These are phyloP conservation scores for Rosa lucieae DNA, from an alignment of 306 rosid genomes.

Conservation along the genomic window DNA sequence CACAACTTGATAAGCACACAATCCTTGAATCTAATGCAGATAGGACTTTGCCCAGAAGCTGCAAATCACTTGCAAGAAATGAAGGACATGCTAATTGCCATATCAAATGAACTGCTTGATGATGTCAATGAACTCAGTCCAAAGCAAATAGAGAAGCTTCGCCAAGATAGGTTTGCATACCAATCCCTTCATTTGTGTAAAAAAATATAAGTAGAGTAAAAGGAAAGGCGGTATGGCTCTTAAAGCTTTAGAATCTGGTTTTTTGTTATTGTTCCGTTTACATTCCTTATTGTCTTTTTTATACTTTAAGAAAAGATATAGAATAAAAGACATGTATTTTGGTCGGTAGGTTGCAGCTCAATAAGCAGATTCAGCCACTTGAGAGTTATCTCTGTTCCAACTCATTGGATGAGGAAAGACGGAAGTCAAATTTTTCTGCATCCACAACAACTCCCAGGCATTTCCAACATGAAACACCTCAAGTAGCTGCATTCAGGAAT, in stretches of 20 bases:
- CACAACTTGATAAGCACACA: constrained; percentile 25
- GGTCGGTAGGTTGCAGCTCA: constrained; percentile 70
- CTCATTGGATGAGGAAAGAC: constrained; percentile 63
- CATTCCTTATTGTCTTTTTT: constrained; percentile 3
- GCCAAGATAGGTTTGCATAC: constrained; percentile 72
- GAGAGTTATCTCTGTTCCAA: constrained; percentile 56
- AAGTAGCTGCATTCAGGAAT: constrained; percentile 38
- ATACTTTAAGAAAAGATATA: constrained; percentile 1
- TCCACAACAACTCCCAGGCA: constrained; percentile 58
- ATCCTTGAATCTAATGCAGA: too few relatives aligned
- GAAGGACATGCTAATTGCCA: constrained; percentile 76
- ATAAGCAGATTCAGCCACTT: constrained; percentile 81
- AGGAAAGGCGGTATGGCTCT: not conserved
- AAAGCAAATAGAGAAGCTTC: constrained; percentile 64
- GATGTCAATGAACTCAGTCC: constrained; percentile 66
- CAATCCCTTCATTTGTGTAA: constrained; percentile 9
- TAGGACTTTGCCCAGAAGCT: constrained; percentile 85
- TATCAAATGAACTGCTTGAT: constrained; percentile 90
- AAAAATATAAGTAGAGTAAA: not conserved
- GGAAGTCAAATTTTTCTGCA: constrained; percentile 62
- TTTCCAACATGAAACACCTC: constrained; percentile 72
- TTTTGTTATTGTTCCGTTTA: not conserved
- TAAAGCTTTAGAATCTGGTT: constrained; percentile 1
- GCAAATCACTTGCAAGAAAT: constrained; percentile 77
- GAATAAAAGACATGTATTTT: constrained; percentile 9